phyloP scores from a whole-genome alignment of 306 rosid species.

The Quercus ilex region DNA sequence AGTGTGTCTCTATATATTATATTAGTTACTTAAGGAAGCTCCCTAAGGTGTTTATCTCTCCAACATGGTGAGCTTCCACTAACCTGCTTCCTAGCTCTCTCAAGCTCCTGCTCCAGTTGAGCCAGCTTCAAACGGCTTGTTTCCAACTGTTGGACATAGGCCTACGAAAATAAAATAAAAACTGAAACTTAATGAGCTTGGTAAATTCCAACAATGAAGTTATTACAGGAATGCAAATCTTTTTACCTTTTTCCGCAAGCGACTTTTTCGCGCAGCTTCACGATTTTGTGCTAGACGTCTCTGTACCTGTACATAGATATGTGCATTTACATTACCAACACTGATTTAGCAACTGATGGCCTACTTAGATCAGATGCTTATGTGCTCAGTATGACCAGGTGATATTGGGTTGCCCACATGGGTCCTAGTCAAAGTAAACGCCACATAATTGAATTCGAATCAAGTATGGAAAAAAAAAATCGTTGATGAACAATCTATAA shows the following conservation, averaged over 20 bases:
- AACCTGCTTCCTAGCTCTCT: constrained; percentile 69
- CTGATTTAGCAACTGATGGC: not conserved
- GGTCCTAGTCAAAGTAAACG: not conserved
- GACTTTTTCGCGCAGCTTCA: constrained; percentile 84
- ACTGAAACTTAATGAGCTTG: not conserved
- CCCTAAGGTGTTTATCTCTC: no score
- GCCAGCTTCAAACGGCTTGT: constrained; percentile 74
- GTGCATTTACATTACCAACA: constrained; percentile 6
- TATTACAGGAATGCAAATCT: constrained; percentile 10
- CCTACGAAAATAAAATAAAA: constrained; percentile 38
- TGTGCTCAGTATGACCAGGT: not conserved
- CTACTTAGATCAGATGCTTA: not conserved
- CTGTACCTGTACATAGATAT: constrained; percentile 38
- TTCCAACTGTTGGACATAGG: constrained; percentile 89
- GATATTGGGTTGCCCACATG: not conserved
- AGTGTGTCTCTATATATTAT: no score
- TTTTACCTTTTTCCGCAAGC: constrained; percentile 70
- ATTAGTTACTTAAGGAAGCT: no score
- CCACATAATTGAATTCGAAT: not conserved
- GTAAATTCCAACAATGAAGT: not conserved
- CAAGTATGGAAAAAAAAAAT: not conserved
- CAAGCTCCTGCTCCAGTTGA: constrained; percentile 75
- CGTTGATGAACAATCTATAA: not conserved
- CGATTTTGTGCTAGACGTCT: constrained; percentile 88
- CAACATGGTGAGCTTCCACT: constrained; percentile 12